Evolutionary conservation across 2,329 filamentous ascomycete species (phyloP), one percentile per base, ranked within the genome.

Genomic region (Beauveria australis): DNA sequence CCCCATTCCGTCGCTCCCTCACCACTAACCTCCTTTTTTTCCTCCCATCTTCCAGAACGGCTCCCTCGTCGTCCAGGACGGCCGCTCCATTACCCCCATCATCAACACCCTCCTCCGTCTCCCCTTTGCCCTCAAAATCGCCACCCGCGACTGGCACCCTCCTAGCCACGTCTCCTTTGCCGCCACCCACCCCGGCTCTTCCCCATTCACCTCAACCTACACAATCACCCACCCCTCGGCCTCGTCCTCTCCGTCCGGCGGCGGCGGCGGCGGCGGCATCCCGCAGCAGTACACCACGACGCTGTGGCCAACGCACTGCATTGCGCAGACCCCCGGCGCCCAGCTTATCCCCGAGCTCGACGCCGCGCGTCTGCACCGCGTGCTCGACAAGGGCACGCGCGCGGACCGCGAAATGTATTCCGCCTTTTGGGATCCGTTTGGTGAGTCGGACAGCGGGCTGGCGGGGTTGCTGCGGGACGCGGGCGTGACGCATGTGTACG

Each of bases 121-220:
- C 26, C 86, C 89, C 52, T 95, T 97, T 70, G 74, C 78, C 44
- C 72, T 89, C 68, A 90, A 88, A 66, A 77, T 97, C 65, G 91
- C 91, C 49, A 96, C 93, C n/a, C 88, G 91, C 71, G 94, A 99
- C 82, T 95, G 85, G 79, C 94, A 99, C 71, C 94, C 94, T 0
- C 66, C 68, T 2, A 75, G 88, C 69, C 93, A 97, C 78, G 80
- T 96, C 72, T 97, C 93, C 47, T 99, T 99, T 74, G 91, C 92
- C 14, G 77, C 80, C 30, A 95, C 92, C 74, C 92, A 97, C 74
- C 64, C 74, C 65, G 62, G 82, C 68, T 87, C 89, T 68, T 72
- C 78, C 63, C 85, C 93, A 0, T 96, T 89, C 71, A 77, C 80
- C 40, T 88, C 88, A 44, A 76, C 74, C 37, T 77, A 85, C 56